Evolutionary conservation across 2,329 filamentous ascomycete species (phyloP), one percentile per base, ranked within the genome.

Genomic region (Neonectria sp.): DNA sequence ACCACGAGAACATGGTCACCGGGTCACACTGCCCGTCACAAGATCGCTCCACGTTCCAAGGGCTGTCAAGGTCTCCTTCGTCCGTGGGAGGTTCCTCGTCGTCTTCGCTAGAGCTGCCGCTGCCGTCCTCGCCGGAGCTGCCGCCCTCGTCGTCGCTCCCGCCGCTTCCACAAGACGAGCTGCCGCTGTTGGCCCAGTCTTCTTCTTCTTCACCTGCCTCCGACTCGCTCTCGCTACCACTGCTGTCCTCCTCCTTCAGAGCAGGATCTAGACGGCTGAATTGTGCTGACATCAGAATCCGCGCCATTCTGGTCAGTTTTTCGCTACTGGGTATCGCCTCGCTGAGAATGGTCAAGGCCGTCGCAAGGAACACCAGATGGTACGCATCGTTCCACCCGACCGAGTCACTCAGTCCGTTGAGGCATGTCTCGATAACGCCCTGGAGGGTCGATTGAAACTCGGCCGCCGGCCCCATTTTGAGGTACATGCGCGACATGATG

Each of bases 301-400:
- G 64, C 0, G 75, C 71, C 51, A 68, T 58, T 13, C 62, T 55
- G 3, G 55, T 29, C 2, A 78, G 62, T 21, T 67, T 65, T 4
- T 71, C 58, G 0, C 66, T 65, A 0, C 68, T 59, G 6, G 57
- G 62, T 6, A 70, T 13, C 2, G 63, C 56, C 5, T 65, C 60
- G 24, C 71, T 61, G 17, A 77, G 57, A 13, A 75, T 61, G 1
- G 37, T 55, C 1, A 78, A 63, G 1, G 73, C 66, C 11, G 61
- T 55, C 1, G 69, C 67, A 3, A 76, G 67, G 9, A 52, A 66
- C 12, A 60, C 37, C 31, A 77, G 45, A 46, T 70, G 74, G 2
- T 60, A 49, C 3, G 33, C 21, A 35, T 77, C 73, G 25, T 78
- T 78, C 75, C 75, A 78, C 2, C 69, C 70, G 0, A 75, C 72